Evolutionary conservation across 441 rosid genomes (phyloP).

Genomic region (Biscutella laevigata): DNA sequence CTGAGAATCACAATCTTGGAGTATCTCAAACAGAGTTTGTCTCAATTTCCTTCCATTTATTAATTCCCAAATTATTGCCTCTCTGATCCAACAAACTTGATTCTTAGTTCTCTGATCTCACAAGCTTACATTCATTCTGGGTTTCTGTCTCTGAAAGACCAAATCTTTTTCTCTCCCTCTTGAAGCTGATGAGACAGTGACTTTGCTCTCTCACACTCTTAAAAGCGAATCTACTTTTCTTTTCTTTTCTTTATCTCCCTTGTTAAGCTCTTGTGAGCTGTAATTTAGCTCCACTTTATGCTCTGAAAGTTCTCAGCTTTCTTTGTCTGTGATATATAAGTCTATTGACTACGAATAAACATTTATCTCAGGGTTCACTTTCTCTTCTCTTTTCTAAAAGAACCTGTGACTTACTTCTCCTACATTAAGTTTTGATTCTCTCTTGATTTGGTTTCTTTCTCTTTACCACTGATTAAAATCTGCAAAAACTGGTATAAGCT

Average conservation of each 20-base stretch:
- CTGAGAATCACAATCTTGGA: constrained; percentile 37
- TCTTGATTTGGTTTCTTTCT: constrained; percentile 49
- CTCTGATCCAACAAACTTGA: constrained; percentile 21
- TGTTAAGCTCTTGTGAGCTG: constrained; percentile 45
- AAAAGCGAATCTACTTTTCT: constrained; percentile 78
- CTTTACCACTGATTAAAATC: constrained; percentile 58
- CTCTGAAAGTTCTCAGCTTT: constrained; percentile 86
- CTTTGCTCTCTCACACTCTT: constrained; percentile 25
- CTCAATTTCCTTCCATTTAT: constrained; percentile 26
- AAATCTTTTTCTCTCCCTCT: constrained; percentile 1
- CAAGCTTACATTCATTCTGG: constrained; percentile 24
- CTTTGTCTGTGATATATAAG: constrained; percentile 46
- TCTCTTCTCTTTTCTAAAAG: constrained; percentile 32
- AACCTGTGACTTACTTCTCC: constrained; percentile 38
- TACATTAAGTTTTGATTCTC: constrained; percentile 57
- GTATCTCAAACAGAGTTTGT: constrained; percentile 40
- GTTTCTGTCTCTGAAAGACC: constrained; percentile 24
- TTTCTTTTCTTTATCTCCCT: background rate
- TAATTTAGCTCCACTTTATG: constrained; percentile 65
- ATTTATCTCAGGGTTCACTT: constrained; percentile 19
- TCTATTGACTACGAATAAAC: constrained; percentile 30
- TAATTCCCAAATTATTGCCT: constrained; percentile 7
- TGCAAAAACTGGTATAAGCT: constrained; percentile 29
- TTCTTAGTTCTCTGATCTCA: constrained; percentile 32
- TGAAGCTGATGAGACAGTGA: constrained; percentile 22